A percentile compares a stretch with the other conserved stretches of the same genome.
phyloP scores from a whole-genome alignment of 768 basidiomycete species.

The Lyophyllum shimeji region DNA sequence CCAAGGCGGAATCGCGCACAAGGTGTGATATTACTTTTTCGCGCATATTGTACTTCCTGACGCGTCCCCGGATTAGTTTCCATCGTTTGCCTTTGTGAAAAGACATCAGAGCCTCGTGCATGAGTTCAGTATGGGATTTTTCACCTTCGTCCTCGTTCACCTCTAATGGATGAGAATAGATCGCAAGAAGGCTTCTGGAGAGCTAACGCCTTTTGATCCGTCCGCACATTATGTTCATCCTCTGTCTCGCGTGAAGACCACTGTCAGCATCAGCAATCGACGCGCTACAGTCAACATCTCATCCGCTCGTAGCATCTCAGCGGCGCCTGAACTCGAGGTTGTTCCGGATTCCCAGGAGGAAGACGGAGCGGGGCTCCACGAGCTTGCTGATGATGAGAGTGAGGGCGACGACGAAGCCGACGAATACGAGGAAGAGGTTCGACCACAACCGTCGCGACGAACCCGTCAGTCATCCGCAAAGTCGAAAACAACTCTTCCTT shows the following conservation, averaged over 20 bases:
- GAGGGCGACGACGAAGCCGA: constrained; percentile 26
- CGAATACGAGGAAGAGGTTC: constrained; percentile 20
- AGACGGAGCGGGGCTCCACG: constrained; percentile 23
- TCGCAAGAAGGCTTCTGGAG: constrained; percentile 40
- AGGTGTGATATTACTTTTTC: constrained; percentile 39
- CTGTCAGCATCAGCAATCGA: constrained; percentile 29
- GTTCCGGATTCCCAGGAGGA: constrained; percentile 35
- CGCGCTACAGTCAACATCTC: constrained; percentile 22
- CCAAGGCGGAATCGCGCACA: constrained; percentile 55
- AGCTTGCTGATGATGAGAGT: constrained; percentile 18
- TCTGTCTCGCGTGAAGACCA: constrained; percentile 49
- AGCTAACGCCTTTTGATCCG: constrained; percentile 59
- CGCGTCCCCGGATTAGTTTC: constrained; percentile 41
- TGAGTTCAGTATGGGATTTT: constrained; percentile 49
- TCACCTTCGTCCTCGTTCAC: constrained; percentile 7
- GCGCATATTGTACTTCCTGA: constrained; percentile 16
- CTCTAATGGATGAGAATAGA: constrained; percentile 32
- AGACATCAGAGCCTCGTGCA: constrained; percentile 46
- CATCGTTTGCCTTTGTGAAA: constrained; percentile 34
- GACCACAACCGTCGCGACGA: constrained; percentile 19
- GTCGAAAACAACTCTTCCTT: constrained; percentile 45
- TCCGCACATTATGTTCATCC: constrained; percentile 58
- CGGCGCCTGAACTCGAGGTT: constrained; percentile 25
- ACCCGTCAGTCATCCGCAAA: constrained; percentile 20
- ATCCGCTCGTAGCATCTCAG: constrained; percentile 23